These are phyloP conservation scores for Microthyrium microscopicum DNA, from an alignment of 2,329 filamentous ascomycete species.

Conservation along the genomic window DNA sequence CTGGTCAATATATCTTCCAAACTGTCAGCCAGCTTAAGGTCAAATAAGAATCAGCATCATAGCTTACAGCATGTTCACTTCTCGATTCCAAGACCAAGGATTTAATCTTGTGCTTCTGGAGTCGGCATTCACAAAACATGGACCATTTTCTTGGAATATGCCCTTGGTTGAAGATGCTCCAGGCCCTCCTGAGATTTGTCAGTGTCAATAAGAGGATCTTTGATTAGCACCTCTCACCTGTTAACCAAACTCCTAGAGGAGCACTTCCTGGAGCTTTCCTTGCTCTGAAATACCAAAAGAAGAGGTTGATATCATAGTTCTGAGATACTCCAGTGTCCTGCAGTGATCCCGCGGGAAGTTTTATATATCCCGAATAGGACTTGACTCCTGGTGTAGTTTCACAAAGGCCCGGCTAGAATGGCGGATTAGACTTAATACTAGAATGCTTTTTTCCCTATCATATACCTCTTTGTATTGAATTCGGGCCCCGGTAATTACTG, in stretches of 20 bases:
- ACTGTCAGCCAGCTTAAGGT: slow-evolving; percentile 1
- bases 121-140: slow-evolving; percentile 36
- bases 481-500: slow-evolving; percentile 9
- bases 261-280: slow-evolving; percentile 37
- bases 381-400: slow-evolving; percentile 39
- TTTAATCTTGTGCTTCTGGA: slow-evolving; percentile 35
- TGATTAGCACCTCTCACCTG: slow-evolving; percentile 9
- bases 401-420: slow-evolving; percentile 25
- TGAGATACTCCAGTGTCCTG: slow-evolving; percentile 22
- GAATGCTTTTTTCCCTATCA: not conserved
- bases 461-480: slow-evolving; percentile 16
- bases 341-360: slow-evolving; percentile 33
- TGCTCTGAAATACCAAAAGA: slow-evolving; percentile 50
- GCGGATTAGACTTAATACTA: not conserved
- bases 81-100: slow-evolving; percentile 45
- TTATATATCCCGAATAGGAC: slow-evolving; percentile 43
- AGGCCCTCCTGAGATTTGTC: slow-evolving; percentile 38
- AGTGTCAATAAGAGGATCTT: slow-evolving; percentile 1
- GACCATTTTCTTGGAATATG: slow-evolving; percentile 32
- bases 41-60: slow-evolving; percentile 13
- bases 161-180: slow-evolving; percentile 35
- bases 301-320: slow-evolving; percentile 39
- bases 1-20: slow-evolving; percentile 41
- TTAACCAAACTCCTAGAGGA: slow-evolving; percentile 27
- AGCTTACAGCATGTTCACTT: slow-evolving; percentile 38